Base-by-base conservation (phyloP, 139 green algal species). In the Tetraselmis chui region DNA sequence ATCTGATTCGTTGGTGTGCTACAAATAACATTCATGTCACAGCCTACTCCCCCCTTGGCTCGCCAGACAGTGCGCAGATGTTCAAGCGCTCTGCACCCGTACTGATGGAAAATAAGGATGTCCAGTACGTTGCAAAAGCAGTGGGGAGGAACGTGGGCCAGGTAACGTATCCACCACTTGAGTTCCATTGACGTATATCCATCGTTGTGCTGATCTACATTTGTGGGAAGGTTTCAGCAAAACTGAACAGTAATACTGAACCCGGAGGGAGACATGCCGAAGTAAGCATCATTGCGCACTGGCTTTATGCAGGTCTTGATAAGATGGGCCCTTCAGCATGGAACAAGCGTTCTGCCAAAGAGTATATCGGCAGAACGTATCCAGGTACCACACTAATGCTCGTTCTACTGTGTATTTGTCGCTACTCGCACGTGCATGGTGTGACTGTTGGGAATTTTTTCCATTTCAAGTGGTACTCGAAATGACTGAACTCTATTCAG, bases 221-320 rank as follows among this genome's bases (percentile, higher is more conserved):
- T n/a, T n/a, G n/a, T n/a, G n/a, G n/a, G n/a, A n/a, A n/a, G n/a
- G n/a, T n/a, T n/a, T n/a, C n/a, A n/a, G n/a, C n/a, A n/a, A n/a
- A n/a, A n/a, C n/a, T n/a, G n/a, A n/a, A n/a, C n/a, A n/a, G n/a
- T n/a, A n/a, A n/a, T n/a, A n/a, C n/a, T n/a, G n/a, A n/a, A n/a
- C n/a, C n/a, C n/a, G n/a, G n/a, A n/a, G n/a, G n/a, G n/a, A n/a
- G n/a, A n/a, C n/a, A n/a, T n/a, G n/a, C n/a, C n/a, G n/a, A n/a
- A n/a, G n/a, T n/a, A n/a, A n/a, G n/a, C n/a, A n/a, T n/a, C n/a
- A n/a, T n/a, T n/a, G n/a, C n/a, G n/a, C n/a, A n/a, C n/a, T n/a
- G n/a, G n/a, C n/a, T n/a, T n/a, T n/a, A n/a, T n/a, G n/a, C 92
- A 98, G 91, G 86, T 98, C 22, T 80, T 98, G 23, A 89, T 98